Evolutionary conservation across 1,284 basidiomycete species (phyloP).

Genomic region (Microbotryomycetes sp.): DNA sequence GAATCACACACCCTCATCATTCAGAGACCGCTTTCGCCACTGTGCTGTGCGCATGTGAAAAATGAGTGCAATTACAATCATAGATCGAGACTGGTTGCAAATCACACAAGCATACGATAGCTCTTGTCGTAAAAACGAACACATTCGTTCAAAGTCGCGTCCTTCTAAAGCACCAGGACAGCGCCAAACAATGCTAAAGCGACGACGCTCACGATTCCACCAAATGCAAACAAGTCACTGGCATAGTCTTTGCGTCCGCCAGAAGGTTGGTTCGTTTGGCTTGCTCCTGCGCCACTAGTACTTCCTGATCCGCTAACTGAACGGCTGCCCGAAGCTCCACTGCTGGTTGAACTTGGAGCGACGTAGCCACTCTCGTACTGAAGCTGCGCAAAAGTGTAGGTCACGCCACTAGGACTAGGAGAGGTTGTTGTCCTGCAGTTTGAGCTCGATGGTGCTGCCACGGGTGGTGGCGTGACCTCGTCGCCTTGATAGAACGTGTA

Average conservation of each 20-base stretch:
- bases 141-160: background rate
- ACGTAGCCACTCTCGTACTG: background rate
- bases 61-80: too few species aligned
- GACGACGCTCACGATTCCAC: background rate
- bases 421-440: constrained; percentile 32
- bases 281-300: background rate
- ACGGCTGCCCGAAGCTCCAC: too few species aligned
- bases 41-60: too few species aligned
- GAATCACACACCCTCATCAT: too few species aligned
- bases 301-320: background rate
- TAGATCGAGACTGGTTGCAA: too few species aligned
- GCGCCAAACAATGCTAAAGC: background rate
- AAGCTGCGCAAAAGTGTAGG: constrained; percentile 36
- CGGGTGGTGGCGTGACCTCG: constrained; percentile 31
- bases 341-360: background rate
- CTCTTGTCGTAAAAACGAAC: too few species aligned
- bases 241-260: background rate
- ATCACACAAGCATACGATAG: too few species aligned
- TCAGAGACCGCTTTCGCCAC: too few species aligned
- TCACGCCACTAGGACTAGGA: constrained; percentile 35
- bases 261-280: background rate
- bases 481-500: constrained; percentile 38
- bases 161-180: background rate
- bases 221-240: background rate
- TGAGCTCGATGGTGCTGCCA: constrained; percentile 35